phyloP scores from a whole-genome alignment of 768 basidiomycete species.

The Auricularia heimuer region DNA sequence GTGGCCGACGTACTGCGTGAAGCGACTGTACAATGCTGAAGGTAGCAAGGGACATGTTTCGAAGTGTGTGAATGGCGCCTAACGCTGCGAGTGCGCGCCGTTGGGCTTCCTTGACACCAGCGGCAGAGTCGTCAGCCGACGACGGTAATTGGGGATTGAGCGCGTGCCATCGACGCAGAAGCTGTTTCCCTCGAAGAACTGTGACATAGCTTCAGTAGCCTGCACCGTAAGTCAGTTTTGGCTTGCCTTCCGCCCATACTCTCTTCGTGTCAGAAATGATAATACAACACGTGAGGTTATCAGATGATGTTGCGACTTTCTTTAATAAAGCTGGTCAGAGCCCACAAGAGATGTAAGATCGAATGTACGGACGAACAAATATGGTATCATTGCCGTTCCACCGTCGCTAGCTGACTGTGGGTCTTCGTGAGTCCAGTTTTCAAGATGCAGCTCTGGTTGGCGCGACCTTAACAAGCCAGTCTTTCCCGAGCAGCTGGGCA shows the following conservation, averaged over 20 bases:
- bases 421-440: background rate
- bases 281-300: slow-evolving; percentile 41
- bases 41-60: background rate
- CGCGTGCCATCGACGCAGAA: slow-evolving; percentile 61
- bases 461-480: background rate
- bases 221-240: background rate
- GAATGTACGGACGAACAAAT: background rate
- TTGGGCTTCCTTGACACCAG: background rate
- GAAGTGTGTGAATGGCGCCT: background rate
- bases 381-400: background rate
- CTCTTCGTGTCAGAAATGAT: slow-evolving; percentile 66
- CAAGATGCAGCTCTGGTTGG: background rate
- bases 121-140: slow-evolving; percentile 6
- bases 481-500: background rate
- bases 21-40: background rate
- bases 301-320: slow-evolving; percentile 54
- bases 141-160: slow-evolving; percentile 34
- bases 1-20: background rate
- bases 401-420: background rate
- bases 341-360: background rate
- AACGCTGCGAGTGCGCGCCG: background rate
- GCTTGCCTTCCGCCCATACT: slow-evolving; percentile 64
- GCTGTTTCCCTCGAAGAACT: slow-evolving; percentile 48
- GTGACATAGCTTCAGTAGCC: background rate
- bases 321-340: slow-evolving; percentile 15